Evolutionary conservation across 768 basidiomycete species (phyloP), one percentile per base, ranked within the genome.

Genomic region (Thelephora ganbajun): DNA sequence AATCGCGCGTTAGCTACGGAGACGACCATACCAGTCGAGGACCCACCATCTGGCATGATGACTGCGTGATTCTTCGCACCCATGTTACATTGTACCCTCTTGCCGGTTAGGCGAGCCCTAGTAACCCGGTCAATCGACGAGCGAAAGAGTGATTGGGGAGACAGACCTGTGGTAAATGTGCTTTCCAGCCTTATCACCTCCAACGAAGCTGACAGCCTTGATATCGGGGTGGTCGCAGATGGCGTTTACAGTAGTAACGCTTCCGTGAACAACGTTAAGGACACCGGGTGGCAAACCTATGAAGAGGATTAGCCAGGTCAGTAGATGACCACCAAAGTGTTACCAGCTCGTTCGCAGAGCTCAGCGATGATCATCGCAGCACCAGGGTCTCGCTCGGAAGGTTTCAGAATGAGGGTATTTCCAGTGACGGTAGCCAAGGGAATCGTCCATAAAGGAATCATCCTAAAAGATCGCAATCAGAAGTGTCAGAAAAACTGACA

Each of bases 321-420:
- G 6, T 11, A 7, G 41, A 47, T 47, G 13, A 12, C 14, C 4
- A n/a, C n/a, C 14, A 35, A 48, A 46, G 33, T 11, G 51, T 41
- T 18, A 14, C 39, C 39, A 48, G 94, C 91, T 47, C 78, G 79
- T 63, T 88, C 79, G 59, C 88, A 91, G 3, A 97, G 73, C 65
- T 99, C 94, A 30, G 92, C 91, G 51, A 99, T 91, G 48, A 99
- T 94, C 84, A 96, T 92, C 5, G 91, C 83, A 12, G 96, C 94
- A 43, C 94, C 94, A 12, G 94, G 94, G 60, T 96, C 93, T 20
- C 94, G 80, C 61, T 99, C 94, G 1, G 88, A 92, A 16, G 94
- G 94, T 58, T 99, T 99, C 51, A 99, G 70, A 50, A 99, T 74
- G 36, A 99, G 73, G 0, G 94, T 91, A 57, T 99, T 99, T 30